These are phyloP conservation scores for Cordia subcordata DNA, from an alignment of 257 asterid genomes.

Conservation along the genomic window DNA sequence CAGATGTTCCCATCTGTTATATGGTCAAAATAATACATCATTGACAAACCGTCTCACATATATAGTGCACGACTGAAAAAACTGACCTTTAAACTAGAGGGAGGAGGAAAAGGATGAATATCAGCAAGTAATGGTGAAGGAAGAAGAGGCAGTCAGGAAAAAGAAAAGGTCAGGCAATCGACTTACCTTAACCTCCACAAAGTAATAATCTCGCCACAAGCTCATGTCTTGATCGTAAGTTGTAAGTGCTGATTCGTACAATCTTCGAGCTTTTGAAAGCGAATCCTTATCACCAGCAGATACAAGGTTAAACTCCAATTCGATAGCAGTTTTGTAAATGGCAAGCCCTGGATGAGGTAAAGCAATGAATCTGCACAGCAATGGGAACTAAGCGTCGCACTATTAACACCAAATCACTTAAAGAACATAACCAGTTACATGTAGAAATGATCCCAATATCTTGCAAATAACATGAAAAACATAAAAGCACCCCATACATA, in stretches of 20 bases:
- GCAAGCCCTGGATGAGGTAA: conserved; percentile 89
- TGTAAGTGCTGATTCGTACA: conserved; percentile 77
- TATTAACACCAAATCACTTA: conserved; percentile 5
- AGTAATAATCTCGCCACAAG: conserved; percentile 80
- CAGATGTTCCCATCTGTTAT: conserved; percentile 80
- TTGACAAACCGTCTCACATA: background rate
- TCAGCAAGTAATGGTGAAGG: background rate
- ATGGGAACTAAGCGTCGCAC: background rate
- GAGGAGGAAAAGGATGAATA: background rate
- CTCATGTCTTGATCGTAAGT: conserved; percentile 62
- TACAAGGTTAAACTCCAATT: conserved; percentile 71
- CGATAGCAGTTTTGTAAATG: conserved; percentile 55
- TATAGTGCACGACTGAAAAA: background rate
- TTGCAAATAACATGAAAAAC: background rate
- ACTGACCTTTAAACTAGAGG: background rate
- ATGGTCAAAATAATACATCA: conserved; percentile 4
- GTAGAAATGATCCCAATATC: background rate
- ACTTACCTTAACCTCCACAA: conserved; percentile 77
- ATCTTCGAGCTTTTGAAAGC: conserved; percentile 58
- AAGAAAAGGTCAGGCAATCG: background rate
- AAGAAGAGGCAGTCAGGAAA: background rate
- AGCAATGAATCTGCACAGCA: conserved; percentile 57
- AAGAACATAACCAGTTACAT: background rate
- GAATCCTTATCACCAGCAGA: conserved; percentile 49
- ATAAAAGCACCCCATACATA: conserved; percentile 19